Conservation (phyloP, 768 basidiomycete genomes). For the Cystobasidium ongulense region DNA sequence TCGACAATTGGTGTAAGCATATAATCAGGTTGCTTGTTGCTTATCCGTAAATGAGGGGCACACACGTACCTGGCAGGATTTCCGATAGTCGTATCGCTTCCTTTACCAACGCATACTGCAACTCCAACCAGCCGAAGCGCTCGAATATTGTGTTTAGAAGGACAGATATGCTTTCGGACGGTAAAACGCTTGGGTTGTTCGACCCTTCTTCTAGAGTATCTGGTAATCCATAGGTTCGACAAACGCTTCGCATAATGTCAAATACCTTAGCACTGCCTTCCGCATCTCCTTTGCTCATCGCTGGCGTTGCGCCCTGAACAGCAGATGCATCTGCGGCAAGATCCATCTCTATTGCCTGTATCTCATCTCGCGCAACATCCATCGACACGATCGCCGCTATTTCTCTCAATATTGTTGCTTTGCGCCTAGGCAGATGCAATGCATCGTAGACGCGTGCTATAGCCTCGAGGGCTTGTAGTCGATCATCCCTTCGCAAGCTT, state of each 20-base stretch:
- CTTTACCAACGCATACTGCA: slow-evolving; percentile 85
- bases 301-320: neutral
- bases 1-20: neutral
- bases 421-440: slow-evolving; percentile 77
- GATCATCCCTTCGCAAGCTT: neutral
- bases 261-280: slow-evolving; percentile 34
- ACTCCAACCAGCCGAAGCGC: slow-evolving; percentile 81
- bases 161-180: slow-evolving; percentile 12
- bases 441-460: slow-evolving; percentile 55
- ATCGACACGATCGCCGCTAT: slow-evolving; percentile 72
- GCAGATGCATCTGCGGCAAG: neutral
- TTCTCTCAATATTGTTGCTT: slow-evolving; percentile 76
- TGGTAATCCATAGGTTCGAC: slow-evolving; percentile 65
- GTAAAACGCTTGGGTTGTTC: slow-evolving; percentile 14
- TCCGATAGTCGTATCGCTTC: slow-evolving; percentile 88
- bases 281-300: slow-evolving; percentile 38
- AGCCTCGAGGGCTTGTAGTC: neutral
- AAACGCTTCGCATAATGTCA: slow-evolving; percentile 60
- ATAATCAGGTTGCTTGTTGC: neutral
- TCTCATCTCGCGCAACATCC: slow-evolving; percentile 51
- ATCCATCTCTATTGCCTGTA: slow-evolving; percentile 28
- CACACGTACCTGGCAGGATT: slow-evolving; percentile 58
- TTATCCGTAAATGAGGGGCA: neutral
- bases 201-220: neutral
- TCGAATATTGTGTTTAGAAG: slow-evolving; percentile 19